These are phyloP conservation scores for Boletus eberwhitei DNA, from an alignment of 768 basidiomycete genomes.

Conservation along the genomic window DNA sequence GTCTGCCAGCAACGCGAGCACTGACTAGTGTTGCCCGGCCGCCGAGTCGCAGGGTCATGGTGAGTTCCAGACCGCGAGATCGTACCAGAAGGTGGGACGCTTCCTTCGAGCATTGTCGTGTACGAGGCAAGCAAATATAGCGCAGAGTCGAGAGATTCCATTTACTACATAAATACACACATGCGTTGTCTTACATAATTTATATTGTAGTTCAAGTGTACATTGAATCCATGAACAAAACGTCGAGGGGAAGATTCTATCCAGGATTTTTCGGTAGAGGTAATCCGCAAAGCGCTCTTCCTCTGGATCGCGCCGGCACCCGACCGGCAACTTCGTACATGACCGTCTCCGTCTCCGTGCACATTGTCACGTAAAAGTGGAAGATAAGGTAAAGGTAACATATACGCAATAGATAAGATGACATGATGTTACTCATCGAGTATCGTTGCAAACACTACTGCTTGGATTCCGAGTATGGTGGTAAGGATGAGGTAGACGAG, in stretches of 20 bases:
- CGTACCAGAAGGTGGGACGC: too few species aligned
- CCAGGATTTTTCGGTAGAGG: not conserved
- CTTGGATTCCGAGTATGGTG: slow-evolving; percentile 39
- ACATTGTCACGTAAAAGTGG: slow-evolving; percentile 1
- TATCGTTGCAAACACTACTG: slow-evolving; percentile 6
- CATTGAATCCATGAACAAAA: slow-evolving; percentile 18
- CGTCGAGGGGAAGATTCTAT: slow-evolving; percentile 11
- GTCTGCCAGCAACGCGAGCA: slow-evolving; percentile 1
- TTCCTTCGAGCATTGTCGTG: not conserved
- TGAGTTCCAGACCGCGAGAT: not conserved
- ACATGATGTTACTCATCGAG: slow-evolving; percentile 3
- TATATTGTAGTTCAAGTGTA: slow-evolving; percentile 11
- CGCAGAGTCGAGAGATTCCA: too few species aligned
- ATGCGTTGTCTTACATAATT: too few species aligned
- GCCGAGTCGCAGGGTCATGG: slow-evolving; percentile 6
- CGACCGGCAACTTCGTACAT: not conserved
- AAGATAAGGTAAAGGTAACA: slow-evolving; percentile 27
- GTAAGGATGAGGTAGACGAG: slow-evolving; percentile 39
- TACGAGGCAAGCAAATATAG: not conserved
- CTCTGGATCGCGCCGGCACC: not conserved
- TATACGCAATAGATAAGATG: slow-evolving; percentile 21
- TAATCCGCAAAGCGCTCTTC: not conserved
- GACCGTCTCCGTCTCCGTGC: not conserved
- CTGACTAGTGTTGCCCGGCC: not conserved
- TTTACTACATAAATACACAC: not conserved